A percentile compares a stretch with the other conserved stretches of the same genome.
Evolutionary conservation across 148 eudicot species (phyloP).

Genomic region (Persicaria tinctoria): DNA sequence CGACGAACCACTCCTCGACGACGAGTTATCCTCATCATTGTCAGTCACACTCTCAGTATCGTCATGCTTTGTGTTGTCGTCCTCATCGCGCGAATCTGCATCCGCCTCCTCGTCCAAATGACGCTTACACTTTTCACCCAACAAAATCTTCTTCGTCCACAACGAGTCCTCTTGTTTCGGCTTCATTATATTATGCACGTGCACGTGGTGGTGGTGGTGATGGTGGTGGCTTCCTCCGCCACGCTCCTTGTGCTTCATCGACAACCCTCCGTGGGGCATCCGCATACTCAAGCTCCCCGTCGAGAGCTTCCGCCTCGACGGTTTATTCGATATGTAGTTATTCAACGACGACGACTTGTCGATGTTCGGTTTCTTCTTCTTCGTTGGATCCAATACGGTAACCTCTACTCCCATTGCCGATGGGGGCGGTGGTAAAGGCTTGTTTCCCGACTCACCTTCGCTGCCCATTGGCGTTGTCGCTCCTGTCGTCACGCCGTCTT

Average conservation of each 20-base stretch:
- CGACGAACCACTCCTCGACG: not conserved
- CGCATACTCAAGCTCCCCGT: slow-evolving; percentile 46
- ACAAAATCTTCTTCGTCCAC: slow-evolving; percentile 61
- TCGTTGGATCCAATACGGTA: not conserved
- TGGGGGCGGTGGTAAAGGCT: slow-evolving; percentile 38
- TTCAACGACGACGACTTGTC: slow-evolving; percentile 29
- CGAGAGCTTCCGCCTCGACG: slow-evolving; percentile 22
- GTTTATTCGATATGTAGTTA: slow-evolving; percentile 24
- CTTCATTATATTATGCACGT: slow-evolving; percentile 22
- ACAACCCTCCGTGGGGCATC: slow-evolving; percentile 7
- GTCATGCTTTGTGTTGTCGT: slow-evolving; percentile 33
- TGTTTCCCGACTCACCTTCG: slow-evolving; percentile 4
- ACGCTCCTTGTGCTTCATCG: slow-evolving; percentile 19
- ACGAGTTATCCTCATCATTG: not conserved
- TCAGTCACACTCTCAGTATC: no score
- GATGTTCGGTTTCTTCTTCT: slow-evolving; percentile 12
- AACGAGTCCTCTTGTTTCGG: slow-evolving; percentile 51
- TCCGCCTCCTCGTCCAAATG: slow-evolving; percentile 38
- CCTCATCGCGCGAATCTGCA: slow-evolving; percentile 1
- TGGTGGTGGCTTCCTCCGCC: slow-evolving; percentile 2
- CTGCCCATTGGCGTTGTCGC: not conserved
- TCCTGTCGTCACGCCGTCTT: not conserved
- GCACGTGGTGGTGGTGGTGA: not conserved
- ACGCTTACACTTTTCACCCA: slow-evolving; percentile 67
- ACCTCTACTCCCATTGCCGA: slow-evolving; percentile 16